A percentile compares a stretch with the other conserved stretches of the same genome.
Conservation (phyloP, 1,284 basidiomycete species). For the Malassezia nana region DNA sequence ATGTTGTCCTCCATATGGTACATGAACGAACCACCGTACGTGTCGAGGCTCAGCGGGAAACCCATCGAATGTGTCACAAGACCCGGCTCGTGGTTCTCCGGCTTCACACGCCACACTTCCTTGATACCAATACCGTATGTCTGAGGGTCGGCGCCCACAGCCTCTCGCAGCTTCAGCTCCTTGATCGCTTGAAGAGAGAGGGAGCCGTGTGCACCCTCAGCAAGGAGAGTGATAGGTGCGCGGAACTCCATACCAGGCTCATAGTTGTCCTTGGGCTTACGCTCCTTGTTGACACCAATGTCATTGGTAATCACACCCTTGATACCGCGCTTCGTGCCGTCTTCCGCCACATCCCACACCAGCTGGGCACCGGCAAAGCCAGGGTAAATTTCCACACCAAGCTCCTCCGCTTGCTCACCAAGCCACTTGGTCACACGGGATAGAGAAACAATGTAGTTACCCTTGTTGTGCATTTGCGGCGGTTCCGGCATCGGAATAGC, state of each 20-base stretch:
- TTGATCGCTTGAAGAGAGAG: conserved; percentile 72
- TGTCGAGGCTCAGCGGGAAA: conserved; percentile 74
- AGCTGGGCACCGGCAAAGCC: conserved; percentile 85
- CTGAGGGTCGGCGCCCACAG: conserved; percentile 64
- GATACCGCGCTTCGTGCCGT: conserved; percentile 55
- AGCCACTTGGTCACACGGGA: conserved; percentile 84
- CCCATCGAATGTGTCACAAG: conserved; percentile 87
- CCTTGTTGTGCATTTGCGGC: conserved; percentile 89
- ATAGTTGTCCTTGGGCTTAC: conserved; percentile 73
- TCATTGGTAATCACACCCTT: conserved; percentile 86
- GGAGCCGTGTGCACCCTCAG: conserved; percentile 89
- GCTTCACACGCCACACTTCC: conserved; percentile 88
- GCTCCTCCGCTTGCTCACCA: conserved; percentile 72
- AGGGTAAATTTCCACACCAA: conserved; percentile 92
- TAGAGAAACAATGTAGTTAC: conserved; percentile 87
- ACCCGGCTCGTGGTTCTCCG: conserved; percentile 67
- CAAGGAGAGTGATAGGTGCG: conserved; percentile 84
- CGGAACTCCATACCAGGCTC: conserved; percentile 96
- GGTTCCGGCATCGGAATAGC: conserved; percentile 86
- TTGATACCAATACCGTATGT: conserved; percentile 95
- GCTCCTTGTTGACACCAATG: conserved; percentile 74
- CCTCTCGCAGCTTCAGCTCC: conserved; percentile 66
- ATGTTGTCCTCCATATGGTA: conserved; percentile 94
- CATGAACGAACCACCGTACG: conserved; percentile 86
- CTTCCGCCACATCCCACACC: conserved; percentile 62